Conservation (phyloP, 2,329 filamentous ascomycete species). For the Talaromyces sp. region DNA sequence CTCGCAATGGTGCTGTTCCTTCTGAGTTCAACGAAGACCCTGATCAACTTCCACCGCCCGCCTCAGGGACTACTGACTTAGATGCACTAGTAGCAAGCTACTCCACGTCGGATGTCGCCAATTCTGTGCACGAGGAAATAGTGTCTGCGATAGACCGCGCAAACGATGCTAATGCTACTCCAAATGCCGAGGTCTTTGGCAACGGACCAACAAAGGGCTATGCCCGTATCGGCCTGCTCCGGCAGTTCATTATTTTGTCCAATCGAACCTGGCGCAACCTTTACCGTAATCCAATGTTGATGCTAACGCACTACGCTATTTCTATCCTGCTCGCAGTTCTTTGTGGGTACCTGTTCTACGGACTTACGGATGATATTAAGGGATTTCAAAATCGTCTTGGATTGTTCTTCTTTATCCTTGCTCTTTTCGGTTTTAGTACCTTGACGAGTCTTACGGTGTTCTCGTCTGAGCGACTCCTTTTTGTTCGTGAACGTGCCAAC, state of each 20-base stretch:
- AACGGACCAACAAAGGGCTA: constrained; percentile 60
- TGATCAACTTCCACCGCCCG: constrained; percentile 55
- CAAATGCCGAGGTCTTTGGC: constrained; percentile 51
- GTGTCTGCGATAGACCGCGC: constrained; percentile 61
- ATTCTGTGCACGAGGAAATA: constrained; percentile 72
- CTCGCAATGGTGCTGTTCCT: constrained; percentile 49
- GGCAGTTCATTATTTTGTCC: constrained; percentile 86
- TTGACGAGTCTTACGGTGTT: constrained; percentile 92
- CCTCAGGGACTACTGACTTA: constrained; percentile 66
- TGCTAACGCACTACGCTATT: constrained; percentile 97
- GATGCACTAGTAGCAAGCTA: constrained; percentile 76
- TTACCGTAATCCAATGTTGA: constrained; percentile 94
- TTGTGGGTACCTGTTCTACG: constrained; percentile 93
- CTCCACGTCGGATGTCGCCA: constrained; percentile 69
- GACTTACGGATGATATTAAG: constrained; percentile 88
- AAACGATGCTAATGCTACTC: constrained; percentile 61
- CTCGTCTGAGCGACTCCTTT: constrained; percentile 80
- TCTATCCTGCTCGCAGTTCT: constrained; percentile 91
- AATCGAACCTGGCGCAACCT: constrained; percentile 93
- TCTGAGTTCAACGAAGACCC: constrained; percentile 66
- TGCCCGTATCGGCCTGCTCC: constrained; percentile 68
- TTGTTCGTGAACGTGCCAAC: constrained; percentile 89
- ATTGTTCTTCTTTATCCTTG: constrained; percentile 94
- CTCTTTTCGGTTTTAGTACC: constrained; percentile 94
- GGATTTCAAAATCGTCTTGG: constrained; percentile 97